A percentile compares a stretch with the other conserved stretches of the same genome.
phyloP scores from a whole-genome alignment of 495 filamentous ascomycete genomes.

The Aspergillus haitiensis region DNA sequence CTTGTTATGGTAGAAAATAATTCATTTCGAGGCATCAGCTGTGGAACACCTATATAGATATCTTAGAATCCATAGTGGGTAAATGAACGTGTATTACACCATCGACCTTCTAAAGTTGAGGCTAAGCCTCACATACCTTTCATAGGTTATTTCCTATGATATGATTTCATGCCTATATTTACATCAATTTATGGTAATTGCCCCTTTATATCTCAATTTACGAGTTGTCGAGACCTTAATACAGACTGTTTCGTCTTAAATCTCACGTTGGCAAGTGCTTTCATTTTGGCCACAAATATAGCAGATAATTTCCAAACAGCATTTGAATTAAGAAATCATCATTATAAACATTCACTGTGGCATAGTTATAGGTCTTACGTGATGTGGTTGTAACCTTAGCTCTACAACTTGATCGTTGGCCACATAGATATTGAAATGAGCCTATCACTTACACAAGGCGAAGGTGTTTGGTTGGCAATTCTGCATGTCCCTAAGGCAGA shows the following conservation, averaged over 20 bases:
- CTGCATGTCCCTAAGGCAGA: no score
- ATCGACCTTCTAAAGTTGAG: no score
- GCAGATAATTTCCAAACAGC: slow-evolving; percentile 22
- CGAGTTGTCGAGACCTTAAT: slow-evolving; percentile 26
- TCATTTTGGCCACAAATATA: slow-evolving; percentile 36
- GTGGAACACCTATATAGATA: no score
- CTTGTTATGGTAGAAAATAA: no score
- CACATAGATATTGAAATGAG: no score
- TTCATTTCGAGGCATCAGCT: no score
- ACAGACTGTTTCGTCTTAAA: slow-evolving; percentile 41
- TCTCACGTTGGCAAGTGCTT: slow-evolving; percentile 49
- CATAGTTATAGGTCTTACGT: slow-evolving; percentile 20
- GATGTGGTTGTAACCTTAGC: slow-evolving; percentile 31
- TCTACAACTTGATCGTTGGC: slow-evolving; percentile 20
- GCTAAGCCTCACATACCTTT: no score
- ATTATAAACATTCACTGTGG: neutral
- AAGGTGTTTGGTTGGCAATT: no score
- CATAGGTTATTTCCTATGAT: no score
- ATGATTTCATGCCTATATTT: neutral
- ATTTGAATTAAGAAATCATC: neutral
- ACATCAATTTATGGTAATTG: slow-evolving; percentile 10
- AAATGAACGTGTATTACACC: no score
- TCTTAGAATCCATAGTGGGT: no score
- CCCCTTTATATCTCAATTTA: slow-evolving; percentile 1
- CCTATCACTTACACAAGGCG: no score